Conservation (phyloP, 2,329 filamentous ascomycete species). For the Didymella segeticola region DNA sequence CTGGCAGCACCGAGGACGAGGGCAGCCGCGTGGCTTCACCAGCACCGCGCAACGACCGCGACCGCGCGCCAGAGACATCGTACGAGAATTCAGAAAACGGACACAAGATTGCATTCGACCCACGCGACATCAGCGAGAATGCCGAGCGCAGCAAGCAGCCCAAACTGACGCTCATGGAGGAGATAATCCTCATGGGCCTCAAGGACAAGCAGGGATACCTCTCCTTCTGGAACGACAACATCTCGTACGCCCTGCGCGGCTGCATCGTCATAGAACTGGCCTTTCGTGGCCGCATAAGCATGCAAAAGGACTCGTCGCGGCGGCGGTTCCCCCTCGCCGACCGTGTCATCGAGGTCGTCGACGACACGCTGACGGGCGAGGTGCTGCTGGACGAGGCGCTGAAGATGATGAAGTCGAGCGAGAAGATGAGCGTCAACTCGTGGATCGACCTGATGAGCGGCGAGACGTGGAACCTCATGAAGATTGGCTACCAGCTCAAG, state of each 20-base stretch:
- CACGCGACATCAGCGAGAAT: conserved; percentile 95
- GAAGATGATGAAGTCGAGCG: conserved; percentile 99
- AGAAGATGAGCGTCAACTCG: conserved; percentile 99
- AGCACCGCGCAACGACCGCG: conserved; percentile 66
- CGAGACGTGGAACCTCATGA: conserved; percentile 99
- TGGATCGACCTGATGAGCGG: conserved; percentile 99
- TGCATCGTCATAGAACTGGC: conserved; percentile 98
- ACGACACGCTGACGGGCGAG: conserved; percentile 95
- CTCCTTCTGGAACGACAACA: conserved; percentile 99
- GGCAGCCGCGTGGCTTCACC: conserved; percentile 71
- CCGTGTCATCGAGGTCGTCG: conserved; percentile 93
- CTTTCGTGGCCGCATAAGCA: conserved; percentile 93
- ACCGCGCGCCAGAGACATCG: conserved; percentile 73
- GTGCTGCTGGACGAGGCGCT: conserved; percentile 95
- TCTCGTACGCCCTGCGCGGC: conserved; percentile 94
- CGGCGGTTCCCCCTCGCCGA: conserved; percentile 92
- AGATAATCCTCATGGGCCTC: conserved; percentile 90
- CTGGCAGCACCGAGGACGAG: conserved; percentile 62
- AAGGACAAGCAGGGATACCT: conserved; percentile 99
- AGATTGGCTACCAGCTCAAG: conserved; percentile 99
- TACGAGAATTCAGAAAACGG: conserved; percentile 93
- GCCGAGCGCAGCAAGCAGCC: conserved; percentile 96
- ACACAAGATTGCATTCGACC: conserved; percentile 98
- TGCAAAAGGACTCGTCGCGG: conserved; percentile 95
- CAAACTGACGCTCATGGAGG: conserved; percentile 98